Evolutionary conservation across 2,329 filamentous ascomycete species (phyloP), one percentile per base, ranked within the genome.

Genomic region (Neofusicoccum cordaticola): DNA sequence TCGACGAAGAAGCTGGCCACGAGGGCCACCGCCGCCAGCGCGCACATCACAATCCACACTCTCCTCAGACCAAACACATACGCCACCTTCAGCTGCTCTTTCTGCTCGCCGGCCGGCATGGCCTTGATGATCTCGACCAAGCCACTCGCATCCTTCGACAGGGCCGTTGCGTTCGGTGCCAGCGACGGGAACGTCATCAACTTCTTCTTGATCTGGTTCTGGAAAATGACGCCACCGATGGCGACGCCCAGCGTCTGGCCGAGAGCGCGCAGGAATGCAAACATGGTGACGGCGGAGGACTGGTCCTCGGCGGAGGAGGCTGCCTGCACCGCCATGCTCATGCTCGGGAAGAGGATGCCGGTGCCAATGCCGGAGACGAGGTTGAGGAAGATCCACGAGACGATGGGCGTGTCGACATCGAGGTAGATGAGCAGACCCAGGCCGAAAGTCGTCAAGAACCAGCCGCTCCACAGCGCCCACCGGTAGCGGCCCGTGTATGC

Each of bases 161-260:
- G 85, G 53, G 79, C 77, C 2, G 68, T 72, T 0, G 84, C 84
- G 64, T 79, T 74, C 6, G 75, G 73, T 0, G 82, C 83, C 58
- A 87, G 80, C 27, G 4, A 12, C 0, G 83, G 78, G 51, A 82
- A 82, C 1, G 73, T 78, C 13, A 78, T 68, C 50, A 90, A 74
- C 66, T 85, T 82, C 50, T 75, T 75, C 62, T 77, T 78, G 76
- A 89, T 84, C 64, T 82, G 81, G 68, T 90, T 91, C 74, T 91
- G 88, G 77, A 91, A 91, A 62, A 90, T 83, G 37, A 88, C 86
- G 3, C 89, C 88, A 1, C 86, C 86, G 60, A 90, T 80, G 1
- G 88, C 87, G 2, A 91, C 85, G 27, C 88, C 88, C 9, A 90
- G 75, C 0, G 85, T 81, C 71, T 90, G 87, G 0, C 89, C 89